Percentiles rank a stretch among this genome's conserved stretches.
These are phyloP conservation scores for Xylaria sp. DNA, from an alignment of 2,329 filamentous ascomycete genomes.

Conservation along the genomic window DNA sequence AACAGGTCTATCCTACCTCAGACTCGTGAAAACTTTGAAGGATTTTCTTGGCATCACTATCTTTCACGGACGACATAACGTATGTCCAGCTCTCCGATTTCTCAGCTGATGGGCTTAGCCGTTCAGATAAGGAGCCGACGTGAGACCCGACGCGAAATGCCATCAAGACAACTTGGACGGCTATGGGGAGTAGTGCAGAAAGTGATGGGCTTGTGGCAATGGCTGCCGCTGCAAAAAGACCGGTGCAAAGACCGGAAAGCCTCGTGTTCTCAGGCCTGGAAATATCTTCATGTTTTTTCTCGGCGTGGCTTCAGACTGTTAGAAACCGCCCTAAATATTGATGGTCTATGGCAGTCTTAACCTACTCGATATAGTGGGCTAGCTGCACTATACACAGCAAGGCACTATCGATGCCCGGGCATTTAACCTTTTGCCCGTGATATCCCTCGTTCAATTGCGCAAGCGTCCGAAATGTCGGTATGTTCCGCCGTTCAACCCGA, in stretches of 20 bases:
- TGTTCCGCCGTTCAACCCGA: conserved; percentile 64
- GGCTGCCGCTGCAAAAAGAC: conserved; percentile 74
- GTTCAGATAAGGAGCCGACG: conserved; percentile 61
- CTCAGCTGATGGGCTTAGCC: conserved; percentile 53
- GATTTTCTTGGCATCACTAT: conserved; percentile 60
- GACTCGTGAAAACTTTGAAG: conserved; percentile 68
- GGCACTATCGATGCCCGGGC: conserved; percentile 71
- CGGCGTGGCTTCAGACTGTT: conserved; percentile 56
- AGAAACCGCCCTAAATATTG: conserved; percentile 37
- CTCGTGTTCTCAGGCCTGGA: conserved; percentile 61
- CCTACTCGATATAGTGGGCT: conserved; percentile 75
- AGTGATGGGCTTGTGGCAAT: conserved; percentile 71
- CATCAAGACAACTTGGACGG: conserved; percentile 71
- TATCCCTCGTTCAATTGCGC: conserved; percentile 74
- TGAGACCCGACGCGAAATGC: conserved; percentile 72
- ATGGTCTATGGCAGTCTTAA: conserved; percentile 33
- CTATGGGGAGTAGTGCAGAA: conserved; percentile 69
- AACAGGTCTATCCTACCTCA: conserved; percentile 53
- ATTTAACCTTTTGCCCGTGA: conserved; percentile 65
- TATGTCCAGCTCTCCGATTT: conserved; percentile 72
- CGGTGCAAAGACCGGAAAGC: conserved; percentile 74
- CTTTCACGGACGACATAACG: conserved; percentile 67
- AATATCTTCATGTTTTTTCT: conserved; percentile 66
- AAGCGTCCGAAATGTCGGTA: conserved; percentile 71
- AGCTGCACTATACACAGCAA: conserved; percentile 73